Base-by-base conservation (phyloP, 2,329 filamentous ascomycete species). In the Periconia digitata region DNA sequence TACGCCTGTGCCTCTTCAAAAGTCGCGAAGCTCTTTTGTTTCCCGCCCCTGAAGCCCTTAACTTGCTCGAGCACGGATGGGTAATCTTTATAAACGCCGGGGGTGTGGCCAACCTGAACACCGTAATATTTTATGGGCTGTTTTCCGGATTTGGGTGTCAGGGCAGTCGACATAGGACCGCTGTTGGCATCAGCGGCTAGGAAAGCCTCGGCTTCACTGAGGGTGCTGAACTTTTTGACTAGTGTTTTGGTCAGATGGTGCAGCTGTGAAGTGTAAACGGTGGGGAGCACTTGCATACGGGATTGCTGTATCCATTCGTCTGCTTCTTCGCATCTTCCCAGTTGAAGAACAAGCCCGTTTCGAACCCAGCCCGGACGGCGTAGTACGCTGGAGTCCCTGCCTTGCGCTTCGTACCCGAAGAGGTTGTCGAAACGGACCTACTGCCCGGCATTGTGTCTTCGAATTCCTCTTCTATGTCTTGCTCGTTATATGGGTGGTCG, bases 211-310 rank as follows among this genome's bases (percentile, higher is more conserved):
- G 92, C 92, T 50, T 96, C 90, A 53, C 85, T 80, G 49, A 80
- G 76, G 0, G 81, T 84, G 8, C 79, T 74, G 66, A 96, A 96
- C 1, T 87, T 90, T 74, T 94, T 92, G 76, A 88, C 90, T 94
- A 51, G 21, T 36, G 21, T 16, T n/a, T 5, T 8, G 4, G 29
- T 60, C 44, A 58, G 45, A 24, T 3, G 16, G 23, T 7, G 21
- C 3, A 13, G 8, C 16, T 23, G 13, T 8, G 27, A 32, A 13
- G 27, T 15, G 27, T 24, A 15, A 41, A 32, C 17, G 15, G 17
- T 6, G 10, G 17, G 35, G 6, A 16, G 18, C 17, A 66, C 70
- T 37, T 49, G 73, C 71, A 70, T 13, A 71, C 49, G 51, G 70
- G 64, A 57, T 72, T 63, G 67, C 84, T 80, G 60, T 78, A 83